Percentiles rank a stretch among this genome's conserved stretches.
phyloP scores from a whole-genome alignment of 2,329 filamentous ascomycete species.

The Fusarium sublunatum region DNA sequence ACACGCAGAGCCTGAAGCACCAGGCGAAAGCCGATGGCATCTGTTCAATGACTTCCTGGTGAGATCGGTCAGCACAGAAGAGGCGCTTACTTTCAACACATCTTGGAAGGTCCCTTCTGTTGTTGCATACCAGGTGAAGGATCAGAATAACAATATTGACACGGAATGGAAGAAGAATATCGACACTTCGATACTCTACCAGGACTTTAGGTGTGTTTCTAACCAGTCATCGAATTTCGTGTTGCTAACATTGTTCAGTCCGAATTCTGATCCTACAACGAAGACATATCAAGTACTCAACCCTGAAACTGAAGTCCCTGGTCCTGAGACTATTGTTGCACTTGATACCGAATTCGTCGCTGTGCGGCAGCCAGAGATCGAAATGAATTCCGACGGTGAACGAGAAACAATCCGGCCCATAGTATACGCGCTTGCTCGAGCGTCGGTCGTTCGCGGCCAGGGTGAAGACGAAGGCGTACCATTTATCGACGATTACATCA shows the following conservation, averaged over 20 bases:
- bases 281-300: conserved; percentile 72
- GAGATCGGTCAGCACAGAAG: conserved; percentile 78
- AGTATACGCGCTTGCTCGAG: conserved; percentile 90
- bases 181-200: conserved; percentile 86
- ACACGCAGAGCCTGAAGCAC: conserved; percentile 70
- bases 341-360: conserved; percentile 97
- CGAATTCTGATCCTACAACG: conserved; percentile 51
- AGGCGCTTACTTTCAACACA: conserved; percentile 89
- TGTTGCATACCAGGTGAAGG: conserved; percentile 85
- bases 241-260: conserved; percentile 49
- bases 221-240: not conserved
- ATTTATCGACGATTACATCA: conserved; percentile 98
- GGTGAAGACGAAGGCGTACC: conserved; percentile 83
- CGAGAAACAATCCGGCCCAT: conserved; percentile 90
- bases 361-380: conserved; percentile 91
- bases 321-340: conserved; percentile 80
- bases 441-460: conserved; percentile 86
- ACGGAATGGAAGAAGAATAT: conserved; percentile 86
- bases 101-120: conserved; percentile 94
- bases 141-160: conserved; percentile 83
- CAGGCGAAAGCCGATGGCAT: conserved; percentile 82
- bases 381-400: conserved; percentile 94
- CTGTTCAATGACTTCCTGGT: conserved; percentile 98
- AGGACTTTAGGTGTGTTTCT: conserved; percentile 66
- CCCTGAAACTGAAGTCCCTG: conserved; percentile 71